Base-by-base conservation (phyloP, 768 basidiomycete genomes). In the Boletus tylopilopsis region DNA sequence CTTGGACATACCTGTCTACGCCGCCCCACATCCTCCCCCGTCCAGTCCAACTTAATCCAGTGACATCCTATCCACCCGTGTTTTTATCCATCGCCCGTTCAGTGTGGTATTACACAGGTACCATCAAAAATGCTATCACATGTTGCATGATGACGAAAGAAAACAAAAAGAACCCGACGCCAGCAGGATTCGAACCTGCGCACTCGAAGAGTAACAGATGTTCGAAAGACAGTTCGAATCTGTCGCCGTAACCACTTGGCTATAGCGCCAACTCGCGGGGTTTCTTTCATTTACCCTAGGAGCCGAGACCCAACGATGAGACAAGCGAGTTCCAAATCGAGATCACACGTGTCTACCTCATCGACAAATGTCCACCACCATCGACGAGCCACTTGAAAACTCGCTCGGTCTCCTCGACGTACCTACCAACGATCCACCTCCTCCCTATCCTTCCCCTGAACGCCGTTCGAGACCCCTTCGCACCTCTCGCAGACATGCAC, bases 171-270 rank as follows among this genome's bases (percentile, higher is more conserved):
- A 36, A n/a, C 18, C 4, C 79, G 78, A 80, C 76, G 72, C 76
- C 77, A 77, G 78, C 77, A 80, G 76, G 79, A 80, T 74, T 80
- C 69, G 79, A 80, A 81, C 80, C 77, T 81, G 75, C 80, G 80
- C 79, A 73, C 79, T 75, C 76, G 71, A 76, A 80, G 76, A 75
- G 79, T 73, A 81, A 81, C 77, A 80, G 78, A 81, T 68, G 21
- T 43, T 61, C 61, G 19, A 45, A 4, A 9, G 1, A 3, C n/a
- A n/a, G n/a, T 80, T 79, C 79, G 74, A 82, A 81, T 82, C 80
- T 80, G 74, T 80, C 81, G 81, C 81, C 79, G 79, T 83, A 83
- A 83, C 81, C 81, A 82, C 80, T 82, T 80, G 79, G 82, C 80
- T 81, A 81, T 81, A 77, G 79, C 71, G 71, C 67, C 70, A 6